Evolutionary conservation across 2,329 filamentous ascomycete species (phyloP).

Genomic region (Neopestalotiopsis sp.): DNA sequence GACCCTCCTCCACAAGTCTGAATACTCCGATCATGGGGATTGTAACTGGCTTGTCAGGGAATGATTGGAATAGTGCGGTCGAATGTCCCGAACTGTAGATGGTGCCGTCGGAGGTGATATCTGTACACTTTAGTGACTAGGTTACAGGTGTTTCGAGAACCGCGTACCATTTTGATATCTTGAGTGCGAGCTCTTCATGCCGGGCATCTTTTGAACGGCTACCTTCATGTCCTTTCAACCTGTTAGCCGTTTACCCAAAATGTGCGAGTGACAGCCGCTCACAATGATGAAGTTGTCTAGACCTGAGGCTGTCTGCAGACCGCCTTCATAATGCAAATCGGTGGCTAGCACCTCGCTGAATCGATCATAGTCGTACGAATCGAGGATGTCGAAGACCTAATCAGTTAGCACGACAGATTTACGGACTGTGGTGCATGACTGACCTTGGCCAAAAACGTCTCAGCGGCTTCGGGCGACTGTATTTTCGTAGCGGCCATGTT

Average conservation of each 20-base stretch:
- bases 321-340: constrained; percentile 14
- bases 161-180: constrained; percentile 15
- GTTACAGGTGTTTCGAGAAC: not conserved
- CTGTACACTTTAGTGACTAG: constrained; percentile 3
- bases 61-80: constrained; percentile 7
- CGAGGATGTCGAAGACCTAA: constrained; percentile 15
- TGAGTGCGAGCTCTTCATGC: constrained; percentile 12
- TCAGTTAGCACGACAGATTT: no score
- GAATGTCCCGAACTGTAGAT: constrained; percentile 16
- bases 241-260: not conserved
- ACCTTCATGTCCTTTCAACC: not conserved
- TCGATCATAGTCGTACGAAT: constrained; percentile 16
- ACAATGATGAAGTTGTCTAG: constrained; percentile 13
- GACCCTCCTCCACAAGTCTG: constrained; percentile 1
- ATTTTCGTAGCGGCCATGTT: constrained; percentile 7
- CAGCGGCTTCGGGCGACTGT: constrained; percentile 6
- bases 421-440: no score
- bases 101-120: constrained; percentile 14
- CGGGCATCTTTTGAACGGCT: constrained; percentile 5
- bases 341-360: constrained; percentile 9
- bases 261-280: not conserved
- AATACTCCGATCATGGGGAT: constrained; percentile 16
- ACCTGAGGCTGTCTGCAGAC: constrained; percentile 4
- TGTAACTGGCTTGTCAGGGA: constrained; percentile 15
- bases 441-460: constrained; percentile 12